A percentile compares a stretch with the other conserved stretches of the same genome.
These are phyloP conservation scores for Calonectria pseudoreteaudii DNA, from an alignment of 2,329 filamentous ascomycete genomes.

Conservation along the genomic window DNA sequence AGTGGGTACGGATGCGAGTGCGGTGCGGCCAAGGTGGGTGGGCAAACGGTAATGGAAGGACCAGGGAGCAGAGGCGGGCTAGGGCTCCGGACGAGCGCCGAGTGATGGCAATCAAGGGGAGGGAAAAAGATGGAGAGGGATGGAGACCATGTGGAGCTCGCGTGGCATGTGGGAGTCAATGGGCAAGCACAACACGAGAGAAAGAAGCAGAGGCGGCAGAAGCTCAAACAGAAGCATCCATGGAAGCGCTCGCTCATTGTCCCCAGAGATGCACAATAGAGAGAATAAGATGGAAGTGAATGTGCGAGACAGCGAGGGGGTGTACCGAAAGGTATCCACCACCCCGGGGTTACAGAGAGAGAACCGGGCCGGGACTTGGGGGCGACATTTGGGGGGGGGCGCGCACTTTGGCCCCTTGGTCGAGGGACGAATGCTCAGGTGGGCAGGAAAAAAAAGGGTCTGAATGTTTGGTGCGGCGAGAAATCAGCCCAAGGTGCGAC, in stretches of 20 bases:
- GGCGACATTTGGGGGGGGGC: constrained; percentile 12
- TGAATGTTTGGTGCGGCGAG: constrained; percentile 17
- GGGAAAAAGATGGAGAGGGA: constrained; percentile 11
- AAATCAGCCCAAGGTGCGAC: constrained; percentile 35
- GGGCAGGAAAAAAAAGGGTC: constrained; percentile 30
- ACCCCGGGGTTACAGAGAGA: constrained; percentile 11
- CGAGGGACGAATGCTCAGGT: constrained; percentile 14
- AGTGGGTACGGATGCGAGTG: constrained; percentile 11
- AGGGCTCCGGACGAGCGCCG: constrained; percentile 13
- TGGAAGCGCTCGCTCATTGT: not conserved
- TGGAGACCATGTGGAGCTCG: constrained; percentile 9
- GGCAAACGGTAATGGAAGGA: constrained; percentile 15
- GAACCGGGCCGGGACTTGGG: constrained; percentile 30
- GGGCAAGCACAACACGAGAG: not conserved
- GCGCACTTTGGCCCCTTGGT: not conserved
- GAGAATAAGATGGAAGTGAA: constrained; percentile 13
- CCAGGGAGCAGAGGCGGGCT: not conserved
- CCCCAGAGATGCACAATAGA: not conserved
- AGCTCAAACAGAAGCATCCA: not conserved
- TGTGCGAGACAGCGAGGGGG: constrained; percentile 16
- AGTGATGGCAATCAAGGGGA: not conserved
- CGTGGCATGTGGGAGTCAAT: not conserved
- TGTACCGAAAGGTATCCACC: constrained; percentile 7
- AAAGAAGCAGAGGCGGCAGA: not conserved
- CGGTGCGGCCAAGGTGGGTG: constrained; percentile 8